These are phyloP conservation scores for Yarrowia sp. DNA, from an alignment of 805 yeast species.

Conservation along the genomic window DNA sequence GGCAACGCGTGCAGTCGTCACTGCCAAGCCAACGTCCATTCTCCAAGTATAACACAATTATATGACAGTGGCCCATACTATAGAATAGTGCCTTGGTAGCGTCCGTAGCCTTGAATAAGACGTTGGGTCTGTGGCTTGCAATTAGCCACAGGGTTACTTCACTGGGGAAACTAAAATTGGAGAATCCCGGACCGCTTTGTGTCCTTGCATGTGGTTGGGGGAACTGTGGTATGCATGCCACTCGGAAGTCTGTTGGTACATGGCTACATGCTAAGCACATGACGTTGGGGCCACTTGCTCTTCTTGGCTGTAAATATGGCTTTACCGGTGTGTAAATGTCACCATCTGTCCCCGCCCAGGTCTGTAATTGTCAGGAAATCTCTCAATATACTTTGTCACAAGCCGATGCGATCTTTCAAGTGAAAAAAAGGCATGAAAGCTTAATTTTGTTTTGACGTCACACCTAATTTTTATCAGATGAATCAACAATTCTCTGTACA, in stretches of 20 bases:
- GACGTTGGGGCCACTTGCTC: not conserved
- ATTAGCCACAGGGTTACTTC: not conserved
- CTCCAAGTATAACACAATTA: not conserved
- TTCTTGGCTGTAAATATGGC: too few relatives aligned
- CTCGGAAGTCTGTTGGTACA: not conserved
- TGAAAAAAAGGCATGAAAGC: too few relatives aligned
- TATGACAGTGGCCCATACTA: too few relatives aligned
- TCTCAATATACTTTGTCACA: too few relatives aligned
- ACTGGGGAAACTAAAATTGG: not conserved
- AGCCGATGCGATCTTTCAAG: too few relatives aligned
- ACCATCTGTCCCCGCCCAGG: too few relatives aligned
- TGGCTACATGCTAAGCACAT: not conserved
- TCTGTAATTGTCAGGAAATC: too few relatives aligned
- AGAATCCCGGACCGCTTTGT: not conserved
- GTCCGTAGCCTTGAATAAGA: too few relatives aligned
- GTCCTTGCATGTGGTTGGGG: not conserved
- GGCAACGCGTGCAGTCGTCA: not conserved
- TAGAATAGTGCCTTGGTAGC: too few relatives aligned
- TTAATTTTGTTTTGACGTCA: not conserved
- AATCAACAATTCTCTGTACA: not conserved
- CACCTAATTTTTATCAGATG: not conserved
- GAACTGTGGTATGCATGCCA: not conserved
- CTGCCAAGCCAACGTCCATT: not conserved
- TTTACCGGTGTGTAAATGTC: too few relatives aligned
- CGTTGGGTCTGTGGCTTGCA: not conserved